These are phyloP conservation scores for Saccharomyces hybrid DNA, from an alignment of 1,139 yeast species.

Conservation along the genomic window DNA sequence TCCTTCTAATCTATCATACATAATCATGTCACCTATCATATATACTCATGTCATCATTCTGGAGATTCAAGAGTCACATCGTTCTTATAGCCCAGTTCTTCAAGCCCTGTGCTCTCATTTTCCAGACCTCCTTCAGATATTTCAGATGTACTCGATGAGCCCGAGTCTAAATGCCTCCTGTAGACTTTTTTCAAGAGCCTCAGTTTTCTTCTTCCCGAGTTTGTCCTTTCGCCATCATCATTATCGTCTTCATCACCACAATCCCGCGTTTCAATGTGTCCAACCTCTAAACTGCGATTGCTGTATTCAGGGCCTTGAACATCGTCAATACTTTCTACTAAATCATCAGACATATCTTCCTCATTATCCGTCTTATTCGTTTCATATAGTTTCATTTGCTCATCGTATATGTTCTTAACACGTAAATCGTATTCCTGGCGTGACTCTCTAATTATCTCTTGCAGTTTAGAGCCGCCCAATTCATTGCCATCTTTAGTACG, in stretches of 20 bases:
- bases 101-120: neutral
- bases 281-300: constrained; percentile 24
- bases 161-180: neutral
- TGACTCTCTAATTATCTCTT: constrained; percentile 28
- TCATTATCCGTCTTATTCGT: constrained; percentile 21
- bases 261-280: constrained; percentile 10
- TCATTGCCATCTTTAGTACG: constrained; percentile 27
- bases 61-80: neutral
- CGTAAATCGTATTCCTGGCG: constrained; percentile 27
- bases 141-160: neutral
- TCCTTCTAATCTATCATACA: no score
- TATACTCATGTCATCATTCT: neutral
- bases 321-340: neutral
- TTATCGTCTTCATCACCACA: constrained; percentile 8
- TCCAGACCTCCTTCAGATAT: neutral
- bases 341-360: constrained; percentile 4
- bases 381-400: constrained; percentile 19
- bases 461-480: constrained; percentile 30
- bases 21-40: neutral
- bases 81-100: neutral
- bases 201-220: constrained; percentile 23
- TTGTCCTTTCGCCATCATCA: constrained; percentile 10
- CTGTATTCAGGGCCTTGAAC: constrained; percentile 13
- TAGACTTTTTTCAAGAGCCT: constrained; percentile 22
- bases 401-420: constrained; percentile 13